Evolutionary conservation across 805 yeast genomes (phyloP), one percentile per base, ranked within the genome.

Genomic region (Kregervanrija fluxuum): DNA sequence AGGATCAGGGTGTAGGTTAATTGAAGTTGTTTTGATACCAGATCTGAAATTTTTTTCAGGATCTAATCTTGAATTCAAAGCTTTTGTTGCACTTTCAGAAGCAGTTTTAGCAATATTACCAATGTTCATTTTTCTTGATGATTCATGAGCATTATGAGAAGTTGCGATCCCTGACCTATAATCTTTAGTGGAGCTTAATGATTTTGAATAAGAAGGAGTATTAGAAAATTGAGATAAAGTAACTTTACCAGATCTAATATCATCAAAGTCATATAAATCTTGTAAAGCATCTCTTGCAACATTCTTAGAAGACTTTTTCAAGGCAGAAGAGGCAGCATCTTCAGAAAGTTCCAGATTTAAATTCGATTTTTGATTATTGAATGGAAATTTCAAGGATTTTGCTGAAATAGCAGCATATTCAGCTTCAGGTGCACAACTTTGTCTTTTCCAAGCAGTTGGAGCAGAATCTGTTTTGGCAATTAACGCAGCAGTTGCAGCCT

Each of bases 401-500:
- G 68, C 69, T 46, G 60, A 55, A 37, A 64, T 62, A 2, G 70
- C 70, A 28, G 75, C 74, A 41, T 70, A 71, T 41, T 68, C 73
- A 16, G 79, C 80, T 43, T 69, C 63, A 9, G 72, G 68, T 32
- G 73, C 75, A 47, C 67, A 59, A 16, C 49, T 56, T 33, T 60
- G 73, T 53, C 80, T 68, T 33, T 68, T 67, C 77, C 79, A 77
- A 12, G 72, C 71, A 38, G 60, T 60, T 36, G 76, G 73, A 40
- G 72, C 68, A 14, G 74, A 69, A 51, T 66, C 71, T n/a, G 64
- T 61, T 51, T 65, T 70, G 6, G 75, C 75, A 48, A 67, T 58
- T 8, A 70, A 55, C 2, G 88, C 87, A 41, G 87, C 87, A 17
- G 74, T 72, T 35, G 82, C 85, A 12, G 86, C 86, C 43, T 78